Conservation (phyloP, 352 stramenopile species). For the Hyaloperonospora arabidopsidis region DNA sequence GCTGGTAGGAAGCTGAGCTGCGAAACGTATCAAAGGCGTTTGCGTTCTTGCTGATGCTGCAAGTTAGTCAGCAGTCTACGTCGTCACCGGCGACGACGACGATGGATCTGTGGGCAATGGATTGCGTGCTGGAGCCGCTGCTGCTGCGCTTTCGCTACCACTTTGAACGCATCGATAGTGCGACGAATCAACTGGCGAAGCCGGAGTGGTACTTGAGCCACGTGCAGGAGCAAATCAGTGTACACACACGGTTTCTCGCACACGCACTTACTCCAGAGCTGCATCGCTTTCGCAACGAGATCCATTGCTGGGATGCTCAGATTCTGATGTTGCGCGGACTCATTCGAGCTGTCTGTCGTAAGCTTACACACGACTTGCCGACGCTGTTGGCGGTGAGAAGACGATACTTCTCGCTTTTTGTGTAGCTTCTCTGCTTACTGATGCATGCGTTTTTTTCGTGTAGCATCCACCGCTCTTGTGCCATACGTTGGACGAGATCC, state of each 20-base stretch:
- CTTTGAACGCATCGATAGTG: conserved; percentile 57
- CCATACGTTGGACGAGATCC: conserved; percentile 63
- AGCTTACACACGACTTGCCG: conserved; percentile 42
- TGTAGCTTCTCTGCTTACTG: not conserved
- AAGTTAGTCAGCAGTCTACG: conserved; percentile 38
- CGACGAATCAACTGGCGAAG: conserved; percentile 64
- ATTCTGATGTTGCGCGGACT: conserved; percentile 52
- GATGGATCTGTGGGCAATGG: conserved; percentile 53
- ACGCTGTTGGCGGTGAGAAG: conserved; percentile 35
- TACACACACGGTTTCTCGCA: conserved; percentile 38
- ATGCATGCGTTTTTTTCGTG: not conserved
- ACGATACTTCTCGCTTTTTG: not conserved
- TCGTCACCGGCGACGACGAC: conserved; percentile 7
- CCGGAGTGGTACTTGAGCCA: conserved; percentile 68
- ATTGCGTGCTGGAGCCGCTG: conserved; percentile 50
- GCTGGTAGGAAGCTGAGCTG: conserved; percentile 23
- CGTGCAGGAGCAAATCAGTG: conserved; percentile 47
- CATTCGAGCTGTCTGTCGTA: conserved; percentile 34
- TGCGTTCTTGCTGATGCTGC: conserved; percentile 45
- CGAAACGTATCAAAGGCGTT: conserved; percentile 35
- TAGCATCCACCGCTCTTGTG: conserved; percentile 48
- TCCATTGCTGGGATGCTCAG: conserved; percentile 53
- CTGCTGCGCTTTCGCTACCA: conserved; percentile 63
- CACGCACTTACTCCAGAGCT: conserved; percentile 40
- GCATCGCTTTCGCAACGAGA: conserved; percentile 30